Evolutionary conservation across 2,329 filamentous ascomycete genomes (phyloP), one percentile per base, ranked within the genome.

Genomic region (Nannizziopsis arthrosporioides): DNA sequence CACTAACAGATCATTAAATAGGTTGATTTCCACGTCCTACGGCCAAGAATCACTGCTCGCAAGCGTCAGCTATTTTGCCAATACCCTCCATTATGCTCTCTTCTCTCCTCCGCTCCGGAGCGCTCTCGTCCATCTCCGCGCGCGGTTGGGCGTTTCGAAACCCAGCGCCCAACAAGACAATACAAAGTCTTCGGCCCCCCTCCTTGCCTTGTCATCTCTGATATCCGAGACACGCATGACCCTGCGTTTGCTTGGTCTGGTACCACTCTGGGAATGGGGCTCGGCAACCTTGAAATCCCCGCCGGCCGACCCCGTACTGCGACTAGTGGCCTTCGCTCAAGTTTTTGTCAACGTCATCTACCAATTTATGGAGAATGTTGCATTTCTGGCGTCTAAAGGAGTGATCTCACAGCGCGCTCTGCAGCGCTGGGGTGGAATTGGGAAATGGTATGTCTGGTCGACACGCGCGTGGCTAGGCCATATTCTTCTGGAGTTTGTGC

Each of bases 311-410:
- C 61, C 58, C 2, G 55, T 68, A 40, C 67, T 73, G 53, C 71
- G 66, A 55, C 53, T 61, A 14, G 68, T 94, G 40, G 77, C 78
- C 17, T 82, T 80, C 64, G 69, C 76, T 5, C 84, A 92, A 63
- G 77, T 94, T 15, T 54, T 73, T 9, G 73, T 78, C 9, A 84
- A 84, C 63, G 66, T 83, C 8, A 62, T 70, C 8, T 94, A 84
- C 70, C 88, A 95, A 67, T 68, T 77, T 1, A 73, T 90, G 36
- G 92, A 98, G 71, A 95, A 94, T 67, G 74, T 76, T 35, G 84
- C 84, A 12, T 94, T 84, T 69, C 74, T 96, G 34, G 74, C 80
- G 2, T 72, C 73, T 51, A 88, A 88, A 63, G 81, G 82, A 15
- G 76, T 93, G 2, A 61, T 94, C 44, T 72, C 63, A 7, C 60